These are phyloP conservation scores for Hypoxylon fragiforme DNA, from an alignment of 495 filamentous ascomycete species.

Conservation along the genomic window DNA sequence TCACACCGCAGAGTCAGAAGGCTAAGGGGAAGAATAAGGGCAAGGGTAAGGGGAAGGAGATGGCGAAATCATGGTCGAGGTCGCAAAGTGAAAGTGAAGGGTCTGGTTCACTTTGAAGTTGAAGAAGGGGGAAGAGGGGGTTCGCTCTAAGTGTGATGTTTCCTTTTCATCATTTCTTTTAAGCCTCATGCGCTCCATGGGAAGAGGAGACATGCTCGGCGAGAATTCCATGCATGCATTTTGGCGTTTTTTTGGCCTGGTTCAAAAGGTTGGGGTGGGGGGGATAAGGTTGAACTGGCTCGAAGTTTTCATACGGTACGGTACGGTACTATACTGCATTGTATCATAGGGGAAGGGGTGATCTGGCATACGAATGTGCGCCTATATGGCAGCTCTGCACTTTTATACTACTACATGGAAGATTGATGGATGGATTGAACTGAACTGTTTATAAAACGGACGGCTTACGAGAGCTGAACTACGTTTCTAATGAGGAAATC, in stretches of 20 bases:
- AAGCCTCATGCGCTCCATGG: neutral
- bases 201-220: neutral
- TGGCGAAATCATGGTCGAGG: conserved; percentile 7
- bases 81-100: conserved; percentile 31
- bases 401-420: too few relatives aligned
- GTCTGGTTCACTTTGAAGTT: too few relatives aligned
- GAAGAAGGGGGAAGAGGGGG: conserved; percentile 27
- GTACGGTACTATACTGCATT: neutral
- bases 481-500: neutral
- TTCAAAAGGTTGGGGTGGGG: neutral
- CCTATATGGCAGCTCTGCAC: too few relatives aligned
- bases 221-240: neutral
- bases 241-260: neutral
- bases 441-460: conserved; percentile 14
- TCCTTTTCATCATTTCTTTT: neutral
- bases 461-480: conserved; percentile 8
- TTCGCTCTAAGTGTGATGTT: conserved; percentile 32
- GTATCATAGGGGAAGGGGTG: neutral
- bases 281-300: neutral
- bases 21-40: conserved; percentile 38
- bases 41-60: conserved; percentile 32
- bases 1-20: conserved; percentile 11
- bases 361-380: neutral
- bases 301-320: neutral
- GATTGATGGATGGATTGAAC: too few relatives aligned